Base-by-base conservation (phyloP, 192 early-diverging fungal genomes). In the Rhizoclosmatium sp. region DNA sequence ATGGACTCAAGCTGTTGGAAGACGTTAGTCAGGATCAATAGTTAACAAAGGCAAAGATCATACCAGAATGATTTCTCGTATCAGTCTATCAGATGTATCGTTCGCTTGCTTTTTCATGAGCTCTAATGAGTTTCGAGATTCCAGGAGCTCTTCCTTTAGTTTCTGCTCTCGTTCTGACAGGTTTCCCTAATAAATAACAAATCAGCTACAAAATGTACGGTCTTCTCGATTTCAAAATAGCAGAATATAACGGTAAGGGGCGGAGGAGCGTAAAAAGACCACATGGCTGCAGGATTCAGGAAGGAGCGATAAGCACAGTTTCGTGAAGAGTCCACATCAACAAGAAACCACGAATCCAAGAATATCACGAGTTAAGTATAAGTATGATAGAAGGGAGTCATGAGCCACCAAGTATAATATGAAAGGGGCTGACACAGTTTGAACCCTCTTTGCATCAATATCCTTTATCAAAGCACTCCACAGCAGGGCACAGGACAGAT, bases 1-100 rank as follows among this genome's bases (percentile, higher is more conserved):
- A 80, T 75, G 31, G 65, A 73, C 40, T 73, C 72, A 49, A 71
- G 45, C 78, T 80, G 47, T 4, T 47, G 10, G 51, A 71, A 39
- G 58, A 61, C 16, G 16, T 42, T 42, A 68, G 5, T 7, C 39
- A 14, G 66, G 47, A 44, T 10, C 39, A 7, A 31, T 56, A 21
- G 10, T 41, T 41, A 48, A 71, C 42, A 67, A 3, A 0, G 4
- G 48, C 4, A 59, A 67, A 56, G 2, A 45, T 10, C 21, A 9
- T 41, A 76, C 75, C 75, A 67, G 44, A 51, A 47, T 49, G 41
- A 76, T 76, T 41, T 76, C 75, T 47, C 44, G 42, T 10, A 76
- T 23, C 47, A 76, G 42, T 31, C 75, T n/a, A n/a, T 65, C 75
- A 14, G 75, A 76, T 16, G 64, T 76, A 39, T 76, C 75, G 40